These are phyloP conservation scores for Cardiosporidium cionae DNA, from an alignment of 169 alveolate species.

Conservation along the genomic window DNA sequence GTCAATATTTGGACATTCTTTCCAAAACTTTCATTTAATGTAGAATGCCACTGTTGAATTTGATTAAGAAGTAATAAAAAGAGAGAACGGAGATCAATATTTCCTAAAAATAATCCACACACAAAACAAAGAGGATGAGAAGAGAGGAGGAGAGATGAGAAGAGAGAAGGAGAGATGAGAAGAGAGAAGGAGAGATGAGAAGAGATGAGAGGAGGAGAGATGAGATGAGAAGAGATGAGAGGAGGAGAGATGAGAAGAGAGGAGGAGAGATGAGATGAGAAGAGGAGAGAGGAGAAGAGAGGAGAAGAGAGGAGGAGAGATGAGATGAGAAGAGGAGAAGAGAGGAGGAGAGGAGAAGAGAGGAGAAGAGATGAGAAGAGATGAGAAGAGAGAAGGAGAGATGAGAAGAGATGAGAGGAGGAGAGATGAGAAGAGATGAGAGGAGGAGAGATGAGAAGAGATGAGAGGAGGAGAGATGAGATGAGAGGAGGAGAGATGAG, in stretches of 20 bases:
- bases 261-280: not conserved
- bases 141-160: not conserved
- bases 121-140: not conserved
- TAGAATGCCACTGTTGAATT: conserved; percentile 20
- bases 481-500: no score
- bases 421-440: not conserved
- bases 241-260: not conserved
- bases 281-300: not conserved
- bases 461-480: no score
- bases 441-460: no score
- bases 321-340: not conserved
- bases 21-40: not conserved
- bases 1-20: no score
- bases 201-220: no score
- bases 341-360: not conserved
- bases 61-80: conserved; percentile 17
- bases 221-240: no score
- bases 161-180: not conserved
- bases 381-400: not conserved
- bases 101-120: not conserved
- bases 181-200: no score
- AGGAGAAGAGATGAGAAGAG: not conserved
- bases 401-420: not conserved
- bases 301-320: not conserved
- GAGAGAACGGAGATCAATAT: conserved; percentile 15